Base-by-base conservation (phyloP, 768 basidiomycete species). In the Tephrocybe sp. region DNA sequence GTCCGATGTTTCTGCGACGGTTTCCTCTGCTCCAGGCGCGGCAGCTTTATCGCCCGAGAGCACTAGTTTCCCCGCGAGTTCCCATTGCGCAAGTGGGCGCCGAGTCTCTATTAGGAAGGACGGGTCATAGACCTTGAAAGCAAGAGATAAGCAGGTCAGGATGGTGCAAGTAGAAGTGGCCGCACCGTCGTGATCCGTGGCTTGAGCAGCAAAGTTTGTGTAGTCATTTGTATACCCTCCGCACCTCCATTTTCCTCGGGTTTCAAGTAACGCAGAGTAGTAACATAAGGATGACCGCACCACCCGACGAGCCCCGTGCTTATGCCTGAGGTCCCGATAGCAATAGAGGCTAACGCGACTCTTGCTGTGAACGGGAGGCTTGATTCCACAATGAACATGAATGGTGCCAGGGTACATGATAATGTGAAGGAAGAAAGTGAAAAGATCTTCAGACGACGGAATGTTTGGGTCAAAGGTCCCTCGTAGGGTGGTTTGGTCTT, bases 321-420 rank as follows among this genome's bases (percentile, higher is more conserved):
- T 34, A 88, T 67, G 9, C 81, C 76, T 34, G 86, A 88, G 0
- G 89, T 89, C 30, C 77, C 77, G 51, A 94, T 56, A 3, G 91
- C 92, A 7, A 85, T 84, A 9, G 70, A 70, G 1, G 85, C 87
- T 26, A 95, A 73, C 12, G 80, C 82, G 21, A 80, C 60, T 18
- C 91, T 82, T 0, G 87, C 92, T 15, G 76, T 73, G 32, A 78
- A 58, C 0, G 92, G 90, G 6, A 94, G 76, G 19, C 78, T 78
- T 4, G 90, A 86, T 52, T 93, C 90, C 56, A 94, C 74, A 44
- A 89, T 62, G 66, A 94, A 87, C 53, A 94, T 81, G 69, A 94
- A 83, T 1, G 92, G 92, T 1, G 87, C 74, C 58, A 94, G 72
- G 4, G 80, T 74, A 50, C 75, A 68, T 9, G 89, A 85, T 41